These are phyloP conservation scores for Eleusine indica DNA, from an alignment of 176 grass and related monocot species.

Conservation along the genomic window DNA sequence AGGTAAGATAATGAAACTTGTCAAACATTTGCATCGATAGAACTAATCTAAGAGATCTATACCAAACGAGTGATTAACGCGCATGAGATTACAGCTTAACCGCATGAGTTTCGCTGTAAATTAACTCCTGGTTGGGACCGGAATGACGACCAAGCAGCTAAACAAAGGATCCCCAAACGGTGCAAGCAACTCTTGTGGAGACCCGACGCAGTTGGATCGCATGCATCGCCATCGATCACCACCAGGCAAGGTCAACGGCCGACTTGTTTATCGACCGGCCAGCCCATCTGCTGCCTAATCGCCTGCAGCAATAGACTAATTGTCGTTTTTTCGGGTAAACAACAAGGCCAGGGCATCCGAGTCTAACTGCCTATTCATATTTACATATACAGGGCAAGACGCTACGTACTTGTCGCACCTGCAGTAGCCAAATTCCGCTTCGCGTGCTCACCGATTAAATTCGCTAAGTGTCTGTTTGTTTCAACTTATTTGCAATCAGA, in stretches of 20 bases:
- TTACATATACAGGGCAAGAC: background rate
- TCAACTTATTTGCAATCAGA: no score
- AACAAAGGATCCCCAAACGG: conserved; percentile 44
- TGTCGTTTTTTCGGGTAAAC: background rate
- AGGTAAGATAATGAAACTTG: background rate
- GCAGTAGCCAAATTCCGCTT: conserved; percentile 50
- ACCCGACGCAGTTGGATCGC: conserved; percentile 44
- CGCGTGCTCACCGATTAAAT: background rate
- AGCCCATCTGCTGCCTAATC: background rate
- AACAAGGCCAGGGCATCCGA: background rate
- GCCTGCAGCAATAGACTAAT: conserved; percentile 7
- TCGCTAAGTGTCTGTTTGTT: background rate
- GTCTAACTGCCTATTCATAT: background rate
- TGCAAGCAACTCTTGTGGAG: conserved; percentile 39
- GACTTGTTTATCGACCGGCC: conserved; percentile 29
- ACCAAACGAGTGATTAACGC: background rate
- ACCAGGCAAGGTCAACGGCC: conserved; percentile 26
- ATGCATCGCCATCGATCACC: conserved; percentile 20
- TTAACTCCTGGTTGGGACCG: background rate
- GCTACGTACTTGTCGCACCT: conserved; percentile 27
- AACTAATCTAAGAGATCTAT: background rate
- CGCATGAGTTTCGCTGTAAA: background rate
- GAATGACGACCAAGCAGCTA: background rate
- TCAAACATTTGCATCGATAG: conserved; percentile 17
- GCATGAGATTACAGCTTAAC: background rate